Conservation (phyloP, 352 stramenopile species). For the Phytophthora europaea region DNA sequence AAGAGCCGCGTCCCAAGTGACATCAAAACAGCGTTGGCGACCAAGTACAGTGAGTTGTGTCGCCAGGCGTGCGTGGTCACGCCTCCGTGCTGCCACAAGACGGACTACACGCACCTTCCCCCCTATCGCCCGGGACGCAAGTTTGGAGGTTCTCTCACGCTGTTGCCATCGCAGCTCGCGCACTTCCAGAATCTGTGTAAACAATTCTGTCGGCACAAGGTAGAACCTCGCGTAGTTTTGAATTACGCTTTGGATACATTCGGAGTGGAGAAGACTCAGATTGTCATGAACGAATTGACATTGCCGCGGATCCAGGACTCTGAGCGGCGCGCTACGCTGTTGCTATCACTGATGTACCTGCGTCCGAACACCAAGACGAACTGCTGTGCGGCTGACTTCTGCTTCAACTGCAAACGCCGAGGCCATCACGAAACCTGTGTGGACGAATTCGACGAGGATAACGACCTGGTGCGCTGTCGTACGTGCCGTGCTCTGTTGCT, state of each 20-base stretch:
- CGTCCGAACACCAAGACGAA: slow-evolving; percentile 39
- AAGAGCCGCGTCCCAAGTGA: background rate
- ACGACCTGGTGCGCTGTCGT: slow-evolving; percentile 53
- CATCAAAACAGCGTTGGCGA: background rate
- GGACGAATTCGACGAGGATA: slow-evolving; percentile 32
- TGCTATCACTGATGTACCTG: slow-evolving; percentile 49
- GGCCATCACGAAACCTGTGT: slow-evolving; percentile 42
- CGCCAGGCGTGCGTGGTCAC: slow-evolving; percentile 33
- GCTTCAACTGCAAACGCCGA: slow-evolving; percentile 64
- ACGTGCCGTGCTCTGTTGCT: slow-evolving; percentile 52
- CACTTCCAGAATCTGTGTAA: slow-evolving; percentile 25
- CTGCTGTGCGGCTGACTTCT: slow-evolving; percentile 54
- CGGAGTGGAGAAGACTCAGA: slow-evolving; percentile 18
- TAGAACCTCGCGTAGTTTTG: slow-evolving; percentile 25
- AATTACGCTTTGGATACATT: slow-evolving; percentile 34
- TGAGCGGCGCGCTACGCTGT: slow-evolving; percentile 50
- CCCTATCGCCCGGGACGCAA: background rate
- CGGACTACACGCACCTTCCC: slow-evolving; percentile 49
- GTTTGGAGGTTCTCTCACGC: background rate
- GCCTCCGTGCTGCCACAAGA: slow-evolving; percentile 43
- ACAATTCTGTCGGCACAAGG: slow-evolving; percentile 35
- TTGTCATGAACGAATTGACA: slow-evolving; percentile 21
- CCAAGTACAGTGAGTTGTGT: slow-evolving; percentile 37
- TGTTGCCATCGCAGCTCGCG: slow-evolving; percentile 22
- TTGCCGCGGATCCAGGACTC: slow-evolving; percentile 42